Percentiles rank a stretch among this genome's conserved stretches.
These are phyloP conservation scores for Neonothopanus nambi DNA, from an alignment of 1,284 basidiomycete genomes.

Conservation along the genomic window DNA sequence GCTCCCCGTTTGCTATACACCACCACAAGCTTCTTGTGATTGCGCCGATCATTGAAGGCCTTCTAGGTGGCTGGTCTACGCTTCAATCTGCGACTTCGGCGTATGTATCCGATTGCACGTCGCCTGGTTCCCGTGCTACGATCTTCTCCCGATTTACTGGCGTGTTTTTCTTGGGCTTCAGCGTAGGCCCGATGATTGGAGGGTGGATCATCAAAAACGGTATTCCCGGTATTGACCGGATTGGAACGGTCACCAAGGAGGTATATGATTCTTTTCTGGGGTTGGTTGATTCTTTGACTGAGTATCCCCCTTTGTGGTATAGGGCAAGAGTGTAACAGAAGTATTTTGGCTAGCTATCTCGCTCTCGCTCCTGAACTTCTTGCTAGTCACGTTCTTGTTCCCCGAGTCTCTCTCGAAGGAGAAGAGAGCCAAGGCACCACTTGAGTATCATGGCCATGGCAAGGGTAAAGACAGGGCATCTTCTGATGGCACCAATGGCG, in stretches of 20 bases:
- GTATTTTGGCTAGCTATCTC: slow-evolving; percentile 60
- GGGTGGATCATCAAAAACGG: slow-evolving; percentile 67
- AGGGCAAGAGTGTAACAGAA: slow-evolving; percentile 43
- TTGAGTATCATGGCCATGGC: slow-evolving; percentile 27
- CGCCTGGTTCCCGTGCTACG: slow-evolving; percentile 77
- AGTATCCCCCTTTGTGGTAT: neutral
- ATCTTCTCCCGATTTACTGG: slow-evolving; percentile 81
- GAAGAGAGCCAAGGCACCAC: slow-evolving; percentile 36
- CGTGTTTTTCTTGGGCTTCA: slow-evolving; percentile 70
- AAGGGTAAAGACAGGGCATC: slow-evolving; percentile 28
- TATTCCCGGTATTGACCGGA: slow-evolving; percentile 28
- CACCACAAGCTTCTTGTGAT: slow-evolving; percentile 77
- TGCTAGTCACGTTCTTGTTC: slow-evolving; percentile 58
- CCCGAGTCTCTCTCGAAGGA: slow-evolving; percentile 60
- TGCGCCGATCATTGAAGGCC: slow-evolving; percentile 80
- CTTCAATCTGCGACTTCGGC: slow-evolving; percentile 79
- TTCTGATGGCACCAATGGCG: slow-evolving; percentile 12
- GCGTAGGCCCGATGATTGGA: slow-evolving; percentile 73
- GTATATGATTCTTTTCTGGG: slow-evolving; percentile 12
- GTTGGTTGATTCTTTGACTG: too few species aligned
- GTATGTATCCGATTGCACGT: slow-evolving; percentile 86
- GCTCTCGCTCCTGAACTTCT: slow-evolving; percentile 47
- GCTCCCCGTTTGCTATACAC: slow-evolving; percentile 62
- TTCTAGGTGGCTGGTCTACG: slow-evolving; percentile 85
- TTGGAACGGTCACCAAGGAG: slow-evolving; percentile 13